Base-by-base conservation (phyloP, 345 rosid genomes). In the Eucalyptus pumila region DNA sequence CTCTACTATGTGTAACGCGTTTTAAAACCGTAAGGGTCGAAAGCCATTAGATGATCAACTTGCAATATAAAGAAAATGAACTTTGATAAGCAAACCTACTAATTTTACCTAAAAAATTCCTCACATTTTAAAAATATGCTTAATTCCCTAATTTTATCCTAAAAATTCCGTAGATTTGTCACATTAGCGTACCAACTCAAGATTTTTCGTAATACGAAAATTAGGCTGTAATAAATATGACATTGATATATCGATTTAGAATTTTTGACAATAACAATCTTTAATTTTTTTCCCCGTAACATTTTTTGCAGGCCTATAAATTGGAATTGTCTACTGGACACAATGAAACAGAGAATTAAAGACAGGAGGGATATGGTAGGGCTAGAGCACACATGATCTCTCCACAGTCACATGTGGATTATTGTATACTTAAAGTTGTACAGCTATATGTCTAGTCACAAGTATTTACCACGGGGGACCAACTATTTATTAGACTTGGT, bases 141-240 rank as follows among this genome's bases (percentile, higher is more conserved):
- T 0, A 62, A 30, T 6, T 30, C 34, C 3, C 37, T 30, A 14
- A 30, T 62, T 62, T 30, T 14, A 7, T 7, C 34, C 5, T 62
- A 30, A 13, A 4, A 62, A 27, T 62, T 30, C 4, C 0, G 9
- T 14, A 30, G 37, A 62, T 62, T 30, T 14, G 5, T 30, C 9
- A 7, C 19, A 48, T 12, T 14, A 4, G 34, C 0, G 1, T n/a
- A 7, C 37, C 1, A 7, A 4, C n/a, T 14, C 14, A 14, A 2
- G 37, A 14, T 65, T 65, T 65, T n/a, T 7, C 0, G 5, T 62
- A 47, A 14, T 2, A 4, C 11, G 0, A 67, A 67, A n/a, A 4
- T 32, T 50, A 50, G 17, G 2, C 15, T 4, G 5, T 51, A 6
- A 1, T 51, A 15, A 51, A 51, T 51, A 51, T 51, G 21, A 51